Base-by-base conservation (phyloP, 176 grass and related monocot genomes). In the Zizania latifolia region DNA sequence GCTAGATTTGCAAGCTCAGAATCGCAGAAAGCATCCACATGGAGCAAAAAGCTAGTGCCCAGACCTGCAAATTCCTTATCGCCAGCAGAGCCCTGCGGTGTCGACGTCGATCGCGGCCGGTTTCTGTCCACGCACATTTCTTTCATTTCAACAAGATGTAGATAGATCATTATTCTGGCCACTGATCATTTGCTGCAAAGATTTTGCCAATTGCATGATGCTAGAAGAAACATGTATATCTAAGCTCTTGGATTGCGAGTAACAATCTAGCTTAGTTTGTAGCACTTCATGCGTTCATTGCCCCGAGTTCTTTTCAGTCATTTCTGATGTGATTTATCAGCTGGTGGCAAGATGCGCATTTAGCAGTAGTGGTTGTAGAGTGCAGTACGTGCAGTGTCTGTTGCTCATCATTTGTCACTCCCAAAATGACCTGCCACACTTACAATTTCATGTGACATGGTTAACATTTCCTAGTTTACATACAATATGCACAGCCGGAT, bases 11-110 rank as follows among this genome's bases (percentile, higher is more conserved):
- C 8, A 17, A n/a, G 65, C 38, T 71, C 31, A 22, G 79, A 73
- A 74, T 83, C 61, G 5, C 48, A 40, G 13, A 81, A 77, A 84
- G 64, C 36, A 77, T 81, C 45, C 36, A 24, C 51, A 29, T 33
- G 55, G 56, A 50, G 50, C 33, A 71, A 71, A 56, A 73, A 68
- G 33, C n/a, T n/a, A n/a, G 33, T n/a, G 24, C 0, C n/a, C 1
- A 43, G 4, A 13, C 23, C 4, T 78, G 39, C 31, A 67, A 83
- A 78, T 78, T 83, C 68, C 80, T 88, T 88, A 88, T 88, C 80
- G 62, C 68, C 62, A 62, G 9, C 51, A 58, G 32, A 43, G 34
- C 66, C 8, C 27, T 60, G 54, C 61, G n/a, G n/a, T n/a, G 58
- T 78, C 51, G 68, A n/a, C n/a, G n/a, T n/a, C n/a, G n/a, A n/a